These are phyloP conservation scores for Oryza coarctata DNA, from an alignment of 176 grass and related monocot species.

Conservation along the genomic window DNA sequence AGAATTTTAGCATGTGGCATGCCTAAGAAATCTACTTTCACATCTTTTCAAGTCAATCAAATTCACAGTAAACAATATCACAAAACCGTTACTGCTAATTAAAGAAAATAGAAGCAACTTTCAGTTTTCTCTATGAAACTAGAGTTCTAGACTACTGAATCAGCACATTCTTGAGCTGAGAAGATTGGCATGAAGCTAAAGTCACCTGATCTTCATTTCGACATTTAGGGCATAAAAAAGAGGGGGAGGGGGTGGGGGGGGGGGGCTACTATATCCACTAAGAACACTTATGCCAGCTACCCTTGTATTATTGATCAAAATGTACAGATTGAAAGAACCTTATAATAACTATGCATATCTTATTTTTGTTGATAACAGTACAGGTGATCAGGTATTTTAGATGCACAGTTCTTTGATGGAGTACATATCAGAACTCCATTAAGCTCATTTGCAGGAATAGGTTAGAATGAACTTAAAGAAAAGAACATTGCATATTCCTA, in stretches of 20 bases:
- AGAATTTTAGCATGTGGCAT: slow-evolving; percentile 42
- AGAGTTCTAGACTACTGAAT: background rate
- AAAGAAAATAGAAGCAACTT: background rate
- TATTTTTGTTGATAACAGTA: background rate
- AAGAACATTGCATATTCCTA: background rate
- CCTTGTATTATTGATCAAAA: background rate
- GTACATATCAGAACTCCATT: background rate
- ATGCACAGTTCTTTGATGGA: background rate
- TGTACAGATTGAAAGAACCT: background rate
- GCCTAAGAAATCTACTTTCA: slow-evolving; percentile 14
- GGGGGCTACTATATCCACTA: background rate
- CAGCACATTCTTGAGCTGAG: background rate
- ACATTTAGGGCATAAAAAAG: background rate
- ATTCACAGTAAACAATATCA: background rate
- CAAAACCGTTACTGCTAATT: background rate
- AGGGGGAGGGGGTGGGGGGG: too few relatives aligned
- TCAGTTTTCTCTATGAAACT: background rate
- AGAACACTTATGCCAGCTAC: background rate
- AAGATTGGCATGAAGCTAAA: background rate
- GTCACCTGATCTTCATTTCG: background rate
- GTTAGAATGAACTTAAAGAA: background rate
- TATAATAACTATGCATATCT: background rate
- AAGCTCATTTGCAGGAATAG: slow-evolving; percentile 4
- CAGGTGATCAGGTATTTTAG: background rate
- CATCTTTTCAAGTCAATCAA: slow-evolving; percentile 28